These are phyloP conservation scores for Cryptococcus sp. DNA, from an alignment of 1,284 basidiomycete genomes.

Conservation along the genomic window DNA sequence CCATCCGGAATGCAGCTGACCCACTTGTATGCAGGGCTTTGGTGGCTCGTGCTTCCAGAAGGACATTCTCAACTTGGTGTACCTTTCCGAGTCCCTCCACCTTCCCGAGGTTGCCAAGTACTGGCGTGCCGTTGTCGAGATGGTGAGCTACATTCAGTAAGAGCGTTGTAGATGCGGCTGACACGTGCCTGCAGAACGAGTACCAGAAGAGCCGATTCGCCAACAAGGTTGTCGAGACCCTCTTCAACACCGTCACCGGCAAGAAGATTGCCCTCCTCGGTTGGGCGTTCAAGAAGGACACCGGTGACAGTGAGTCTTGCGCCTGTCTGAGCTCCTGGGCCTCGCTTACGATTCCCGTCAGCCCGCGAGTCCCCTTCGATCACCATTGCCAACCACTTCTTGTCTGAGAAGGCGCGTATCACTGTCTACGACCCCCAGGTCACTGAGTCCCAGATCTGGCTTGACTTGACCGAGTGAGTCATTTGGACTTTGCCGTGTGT, in stretches of 20 bases:
- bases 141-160: conserved; percentile 54
- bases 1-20: neutral
- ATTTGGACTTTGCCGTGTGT: neutral
- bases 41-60: conserved; percentile 99
- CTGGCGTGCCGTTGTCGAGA: conserved; percentile 90
- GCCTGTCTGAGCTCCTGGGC: neutral
- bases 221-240: conserved; percentile 84
- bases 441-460: conserved; percentile 54
- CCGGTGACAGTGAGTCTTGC: conserved; percentile 67
- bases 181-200: conserved; percentile 59
- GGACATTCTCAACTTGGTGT: conserved; percentile 98
- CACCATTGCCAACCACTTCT: conserved; percentile 89
- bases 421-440: conserved; percentile 90
- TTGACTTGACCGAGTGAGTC: conserved; percentile 54
- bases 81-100: conserved; percentile 89
- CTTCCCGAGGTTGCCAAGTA: conserved; percentile 97
- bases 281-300: conserved; percentile 88
- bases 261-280: conserved; percentile 95
- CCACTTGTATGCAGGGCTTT: conserved; percentile 58
- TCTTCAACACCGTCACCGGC: conserved; percentile 82
- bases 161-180: conserved; percentile 7
- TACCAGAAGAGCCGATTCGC: conserved; percentile 89
- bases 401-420: conserved; percentile 79
- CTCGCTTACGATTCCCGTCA: conserved; percentile 8
- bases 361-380: conserved; percentile 95